Conservation (phyloP, 805 yeast species). For the Schwanniomyces vanrijiae region DNA sequence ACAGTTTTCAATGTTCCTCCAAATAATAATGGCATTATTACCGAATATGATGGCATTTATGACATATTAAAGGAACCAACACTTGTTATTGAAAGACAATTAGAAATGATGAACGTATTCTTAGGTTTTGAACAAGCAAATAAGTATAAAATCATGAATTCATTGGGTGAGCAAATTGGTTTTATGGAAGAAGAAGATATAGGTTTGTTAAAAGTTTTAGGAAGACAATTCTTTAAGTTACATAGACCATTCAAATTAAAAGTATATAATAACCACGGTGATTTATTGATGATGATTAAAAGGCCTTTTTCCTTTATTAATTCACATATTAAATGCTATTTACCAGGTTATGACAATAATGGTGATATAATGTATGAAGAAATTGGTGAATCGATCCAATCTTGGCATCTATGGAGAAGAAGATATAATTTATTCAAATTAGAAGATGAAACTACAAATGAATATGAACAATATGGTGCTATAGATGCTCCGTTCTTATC, state of each 20-base stretch:
- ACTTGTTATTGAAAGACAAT: constrained; percentile 79
- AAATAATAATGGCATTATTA: constrained; percentile 51
- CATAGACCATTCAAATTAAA: constrained; percentile 87
- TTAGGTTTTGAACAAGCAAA: constrained; percentile 93
- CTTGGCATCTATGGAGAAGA: constrained; percentile 95
- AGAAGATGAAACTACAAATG: constrained; percentile 39
- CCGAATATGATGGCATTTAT: constrained; percentile 58
- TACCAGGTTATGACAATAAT: constrained; percentile 51
- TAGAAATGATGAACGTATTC: constrained; percentile 84
- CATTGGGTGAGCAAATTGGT: constrained; percentile 73
- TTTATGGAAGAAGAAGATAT: constrained; percentile 79
- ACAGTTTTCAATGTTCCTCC: constrained; percentile 37
- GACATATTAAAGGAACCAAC: constrained; percentile 75
- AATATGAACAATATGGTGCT: constrained; percentile 76
- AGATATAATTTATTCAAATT: constrained; percentile 74
- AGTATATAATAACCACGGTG: constrained; percentile 63
- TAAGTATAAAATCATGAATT: constrained; percentile 69
- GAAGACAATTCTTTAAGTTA: constrained; percentile 78
- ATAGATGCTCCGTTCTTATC: constrained; percentile 86
- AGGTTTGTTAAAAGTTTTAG: constrained; percentile 64
- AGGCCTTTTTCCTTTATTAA: constrained; percentile 88
- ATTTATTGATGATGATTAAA: constrained; percentile 60
- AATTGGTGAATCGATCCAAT: constrained; percentile 86
- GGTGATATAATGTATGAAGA: constrained; percentile 41
- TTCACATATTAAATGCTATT: constrained; percentile 74